These are phyloP conservation scores for Schizosaccharomyces osmophilus DNA, from an alignment of 805 yeast species.

Conservation along the genomic window DNA sequence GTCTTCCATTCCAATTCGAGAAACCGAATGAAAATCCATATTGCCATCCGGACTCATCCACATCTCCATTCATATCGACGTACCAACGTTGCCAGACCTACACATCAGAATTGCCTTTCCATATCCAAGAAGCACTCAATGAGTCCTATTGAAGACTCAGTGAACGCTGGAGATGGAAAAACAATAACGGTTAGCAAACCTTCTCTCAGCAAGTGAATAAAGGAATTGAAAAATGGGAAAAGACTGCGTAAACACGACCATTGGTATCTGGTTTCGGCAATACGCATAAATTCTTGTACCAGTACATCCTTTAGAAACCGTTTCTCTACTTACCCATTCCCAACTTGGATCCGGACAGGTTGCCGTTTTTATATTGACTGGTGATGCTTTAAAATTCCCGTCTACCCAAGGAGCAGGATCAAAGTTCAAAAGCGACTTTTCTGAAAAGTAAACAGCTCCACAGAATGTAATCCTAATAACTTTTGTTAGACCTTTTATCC, in stretches of 20 bases:
- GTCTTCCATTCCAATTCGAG: slow-evolving; percentile 35
- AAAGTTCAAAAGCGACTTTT: slow-evolving; percentile 14
- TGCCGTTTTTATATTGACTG: slow-evolving; percentile 12
- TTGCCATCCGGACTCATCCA: slow-evolving; percentile 70
- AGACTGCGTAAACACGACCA: no score
- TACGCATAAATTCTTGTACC: no score
- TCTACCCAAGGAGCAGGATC: slow-evolving; percentile 19
- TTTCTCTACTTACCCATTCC: slow-evolving; percentile 23
- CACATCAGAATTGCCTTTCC: neutral
- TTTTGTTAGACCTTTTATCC: neutral
- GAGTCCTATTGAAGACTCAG: no score
- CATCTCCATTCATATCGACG: slow-evolving; percentile 41
- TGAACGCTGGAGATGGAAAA: no score
- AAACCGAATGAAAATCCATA: slow-evolving; percentile 30
- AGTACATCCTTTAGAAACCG: neutral
- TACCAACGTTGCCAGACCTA: slow-evolving; percentile 41
- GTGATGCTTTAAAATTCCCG: slow-evolving; percentile 12
- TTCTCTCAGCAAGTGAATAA: no score
- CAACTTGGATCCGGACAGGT: slow-evolving; percentile 33
- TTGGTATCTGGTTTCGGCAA: no score
- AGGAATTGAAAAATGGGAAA: no score
- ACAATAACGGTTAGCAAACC: no score
- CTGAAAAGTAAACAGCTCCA: slow-evolving; percentile 17
- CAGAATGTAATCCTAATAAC: slow-evolving; percentile 11
- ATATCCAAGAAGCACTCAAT: neutral